phyloP scores from a whole-genome alignment of 148 eudicot genomes.

The Rhododendron griersonianum region DNA sequence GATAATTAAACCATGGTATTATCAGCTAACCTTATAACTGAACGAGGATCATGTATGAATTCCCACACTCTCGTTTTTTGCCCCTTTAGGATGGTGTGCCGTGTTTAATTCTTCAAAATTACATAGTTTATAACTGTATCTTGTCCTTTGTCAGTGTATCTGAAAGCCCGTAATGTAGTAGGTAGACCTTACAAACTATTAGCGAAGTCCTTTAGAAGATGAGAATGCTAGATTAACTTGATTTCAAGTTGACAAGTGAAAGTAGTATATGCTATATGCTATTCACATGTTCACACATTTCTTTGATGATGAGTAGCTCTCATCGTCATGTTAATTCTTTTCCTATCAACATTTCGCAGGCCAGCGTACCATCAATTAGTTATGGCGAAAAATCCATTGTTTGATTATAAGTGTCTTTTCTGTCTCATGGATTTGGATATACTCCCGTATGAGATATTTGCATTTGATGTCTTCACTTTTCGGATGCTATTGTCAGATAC shows the following conservation, averaged over 20 bases:
- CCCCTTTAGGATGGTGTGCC: not conserved
- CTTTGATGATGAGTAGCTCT: not conserved
- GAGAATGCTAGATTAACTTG: not conserved
- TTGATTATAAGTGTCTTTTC: not conserved
- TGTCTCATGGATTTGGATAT: not conserved
- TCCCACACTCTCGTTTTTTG: not conserved
- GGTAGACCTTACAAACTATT: not conserved
- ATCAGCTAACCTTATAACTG: not conserved
- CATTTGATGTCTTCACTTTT: not conserved
- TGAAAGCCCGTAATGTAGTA: not conserved
- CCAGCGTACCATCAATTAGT: not conserved
- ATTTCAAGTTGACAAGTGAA: not conserved
- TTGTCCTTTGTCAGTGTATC: not conserved
- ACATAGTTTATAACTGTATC: not conserved
- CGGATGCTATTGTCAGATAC: slow-evolving; percentile 34
- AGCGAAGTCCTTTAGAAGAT: not conserved
- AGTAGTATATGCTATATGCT: not conserved
- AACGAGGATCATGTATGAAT: not conserved
- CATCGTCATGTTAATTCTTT: not conserved
- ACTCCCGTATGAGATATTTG: not conserved
- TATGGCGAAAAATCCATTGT: too few species aligned
- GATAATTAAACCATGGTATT: not conserved
- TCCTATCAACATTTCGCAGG: not conserved
- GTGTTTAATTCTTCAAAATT: not conserved
- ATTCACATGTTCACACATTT: not conserved